phyloP scores from a whole-genome alignment of 2,329 filamentous ascomycete genomes.

The Raffaelea ambrosiae region DNA sequence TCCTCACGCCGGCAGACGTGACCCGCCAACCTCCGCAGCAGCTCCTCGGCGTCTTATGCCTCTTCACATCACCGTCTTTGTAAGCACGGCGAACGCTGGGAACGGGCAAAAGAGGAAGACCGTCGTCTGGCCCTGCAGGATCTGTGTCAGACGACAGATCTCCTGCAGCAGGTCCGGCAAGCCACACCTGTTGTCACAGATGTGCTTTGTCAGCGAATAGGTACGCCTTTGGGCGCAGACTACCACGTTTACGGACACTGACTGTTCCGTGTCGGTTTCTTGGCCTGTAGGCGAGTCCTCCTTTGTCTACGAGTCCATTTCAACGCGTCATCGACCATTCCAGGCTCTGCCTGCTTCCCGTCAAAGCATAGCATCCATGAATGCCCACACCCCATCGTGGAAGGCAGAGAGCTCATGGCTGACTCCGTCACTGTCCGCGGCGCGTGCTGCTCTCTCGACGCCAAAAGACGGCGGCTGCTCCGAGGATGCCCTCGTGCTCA shows the following conservation, averaged over 20 bases:
- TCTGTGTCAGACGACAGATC: conserved; percentile 1
- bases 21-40: neutral
- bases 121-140: neutral
- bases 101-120: conserved; percentile 2
- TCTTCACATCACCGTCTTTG: neutral
- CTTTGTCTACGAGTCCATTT: neutral
- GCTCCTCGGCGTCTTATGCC: conserved; percentile 1
- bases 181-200: conserved; percentile 1
- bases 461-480: neutral
- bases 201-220: neutral
- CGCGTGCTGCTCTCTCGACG: neutral
- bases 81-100: conserved; percentile 1
- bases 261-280: neutral
- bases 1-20: neutral
- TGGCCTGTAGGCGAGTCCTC: neutral
- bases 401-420: neutral
- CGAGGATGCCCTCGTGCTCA: neutral
- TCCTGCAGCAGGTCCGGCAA: conserved; percentile 1
- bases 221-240: neutral
- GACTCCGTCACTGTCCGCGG: neutral
- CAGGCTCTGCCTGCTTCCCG: neutral
- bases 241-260: neutral
- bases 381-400: neutral
- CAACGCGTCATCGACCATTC: neutral
- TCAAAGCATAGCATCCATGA: neutral